These are phyloP conservation scores for Fusarium pseudoanthophilum DNA, from an alignment of 2,329 filamentous ascomycete genomes.

Conservation along the genomic window DNA sequence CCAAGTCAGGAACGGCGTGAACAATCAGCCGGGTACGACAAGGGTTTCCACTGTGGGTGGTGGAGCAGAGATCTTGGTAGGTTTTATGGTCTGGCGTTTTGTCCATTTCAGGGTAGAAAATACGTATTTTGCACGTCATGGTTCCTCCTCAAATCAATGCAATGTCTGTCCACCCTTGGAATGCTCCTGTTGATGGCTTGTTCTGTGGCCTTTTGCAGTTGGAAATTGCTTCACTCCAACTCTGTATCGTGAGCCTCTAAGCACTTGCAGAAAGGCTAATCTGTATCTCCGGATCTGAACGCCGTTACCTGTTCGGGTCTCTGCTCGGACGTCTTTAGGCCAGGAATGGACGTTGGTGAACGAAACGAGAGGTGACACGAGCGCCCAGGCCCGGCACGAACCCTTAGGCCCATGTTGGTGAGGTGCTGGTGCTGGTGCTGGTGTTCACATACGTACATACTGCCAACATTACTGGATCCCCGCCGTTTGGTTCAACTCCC, in stretches of 20 bases:
- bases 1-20: conserved; percentile 45
- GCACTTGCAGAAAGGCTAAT: conserved; percentile 28
- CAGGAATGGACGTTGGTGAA: conserved; percentile 24
- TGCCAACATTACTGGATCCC: conserved; percentile 15
- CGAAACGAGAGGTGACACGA: conserved; percentile 32
- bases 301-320: conserved; percentile 14
- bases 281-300: conserved; percentile 7
- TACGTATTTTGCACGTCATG: conserved; percentile 34
- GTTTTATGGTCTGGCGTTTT: conserved; percentile 5
- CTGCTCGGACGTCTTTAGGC: conserved; percentile 2
- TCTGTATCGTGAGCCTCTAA: conserved; percentile 20
- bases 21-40: conserved; percentile 43
- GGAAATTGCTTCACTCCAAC: conserved; percentile 10
- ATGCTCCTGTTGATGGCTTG: conserved; percentile 9
- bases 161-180: background rate
- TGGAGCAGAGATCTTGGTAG: conserved; percentile 34
- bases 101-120: conserved; percentile 13
- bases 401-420: conserved; percentile 23
- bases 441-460: background rate
- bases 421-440: conserved; percentile 9
- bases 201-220: background rate
- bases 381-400: conserved; percentile 33
- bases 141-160: conserved; percentile 24
- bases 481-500: conserved; percentile 29
- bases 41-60: conserved; percentile 36